phyloP scores from a whole-genome alignment of 345 rosid genomes.

The Lumnitzera racemosa region DNA sequence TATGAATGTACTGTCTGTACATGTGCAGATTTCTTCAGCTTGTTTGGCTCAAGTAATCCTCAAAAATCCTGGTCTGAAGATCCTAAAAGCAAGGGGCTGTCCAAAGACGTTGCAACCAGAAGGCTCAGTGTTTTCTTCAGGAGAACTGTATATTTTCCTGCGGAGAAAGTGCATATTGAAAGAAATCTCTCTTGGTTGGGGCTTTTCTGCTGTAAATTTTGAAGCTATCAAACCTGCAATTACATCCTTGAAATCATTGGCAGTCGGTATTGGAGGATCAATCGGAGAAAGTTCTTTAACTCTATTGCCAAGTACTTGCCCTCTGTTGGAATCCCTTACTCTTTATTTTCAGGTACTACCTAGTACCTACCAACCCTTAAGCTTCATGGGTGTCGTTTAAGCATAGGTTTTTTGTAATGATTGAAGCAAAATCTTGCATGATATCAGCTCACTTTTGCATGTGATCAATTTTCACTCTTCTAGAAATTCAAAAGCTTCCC shows the following conservation, averaged over 20 bases:
- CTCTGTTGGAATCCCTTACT: constrained; percentile 48
- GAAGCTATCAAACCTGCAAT: constrained; percentile 55
- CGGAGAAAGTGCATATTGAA: constrained; percentile 42
- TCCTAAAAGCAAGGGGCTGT: constrained; percentile 61
- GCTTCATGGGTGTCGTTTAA: neutral
- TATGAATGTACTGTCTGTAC: neutral
- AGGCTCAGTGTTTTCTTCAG: constrained; percentile 15
- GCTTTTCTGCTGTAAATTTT: constrained; percentile 44
- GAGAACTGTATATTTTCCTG: constrained; percentile 27
- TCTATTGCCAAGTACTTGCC: constrained; percentile 46
- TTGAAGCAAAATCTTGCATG: neutral
- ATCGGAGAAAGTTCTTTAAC: constrained; percentile 46
- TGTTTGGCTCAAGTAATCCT: constrained; percentile 41
- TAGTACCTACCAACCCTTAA: constrained; percentile 7
- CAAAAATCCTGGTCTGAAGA: constrained; percentile 50
- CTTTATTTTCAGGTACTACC: constrained; percentile 70
- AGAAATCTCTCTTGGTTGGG: constrained; percentile 73
- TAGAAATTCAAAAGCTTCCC: too few relatives aligned
- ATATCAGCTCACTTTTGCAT: neutral
- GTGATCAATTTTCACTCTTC: too few relatives aligned
- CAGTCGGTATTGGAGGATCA: constrained; percentile 72
- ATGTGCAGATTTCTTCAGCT: constrained; percentile 52
- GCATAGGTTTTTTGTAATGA: neutral
- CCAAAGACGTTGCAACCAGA: constrained; percentile 38
- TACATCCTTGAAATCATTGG: constrained; percentile 31